Evolutionary conservation across 2,329 filamentous ascomycete species (phyloP).

Genomic region (Hirsutella rhossiliensis): DNA sequence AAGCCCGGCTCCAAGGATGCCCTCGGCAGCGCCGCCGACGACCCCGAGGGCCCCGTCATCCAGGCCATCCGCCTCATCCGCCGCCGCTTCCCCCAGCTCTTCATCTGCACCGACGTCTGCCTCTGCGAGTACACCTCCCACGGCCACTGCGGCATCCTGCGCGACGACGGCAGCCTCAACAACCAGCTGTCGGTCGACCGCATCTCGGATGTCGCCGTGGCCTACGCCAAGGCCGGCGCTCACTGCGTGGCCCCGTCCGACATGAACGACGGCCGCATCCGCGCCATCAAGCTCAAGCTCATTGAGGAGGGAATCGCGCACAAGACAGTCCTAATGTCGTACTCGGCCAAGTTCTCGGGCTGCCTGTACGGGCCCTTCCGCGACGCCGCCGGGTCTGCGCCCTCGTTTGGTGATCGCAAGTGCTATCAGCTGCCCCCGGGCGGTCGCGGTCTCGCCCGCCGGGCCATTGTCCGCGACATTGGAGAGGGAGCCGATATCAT

Average conservation of each 20-base stretch:
- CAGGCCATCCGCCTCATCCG: slow-evolving; percentile 73
- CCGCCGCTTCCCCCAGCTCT: slow-evolving; percentile 76
- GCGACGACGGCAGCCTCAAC: slow-evolving; percentile 86
- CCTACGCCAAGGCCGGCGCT: slow-evolving; percentile 89
- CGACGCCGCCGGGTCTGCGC: slow-evolving; percentile 82
- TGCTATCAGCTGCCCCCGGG: slow-evolving; percentile 96
- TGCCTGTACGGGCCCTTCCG: slow-evolving; percentile 96
- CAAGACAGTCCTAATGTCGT: slow-evolving; percentile 88
- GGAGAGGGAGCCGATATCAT: slow-evolving; percentile 92
- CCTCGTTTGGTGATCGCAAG: slow-evolving; percentile 85
- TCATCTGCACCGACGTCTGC: slow-evolving; percentile 87
- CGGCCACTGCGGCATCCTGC: slow-evolving; percentile 91
- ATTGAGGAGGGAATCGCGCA: slow-evolving; percentile 92
- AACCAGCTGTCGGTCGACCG: slow-evolving; percentile 88
- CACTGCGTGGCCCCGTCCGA: slow-evolving; percentile 96
- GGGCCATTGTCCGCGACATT: slow-evolving; percentile 84
- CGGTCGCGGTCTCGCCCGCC: slow-evolving; percentile 78
- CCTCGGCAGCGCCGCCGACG: slow-evolving; percentile 83
- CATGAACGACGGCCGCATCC: slow-evolving; percentile 97
- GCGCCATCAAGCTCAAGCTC: slow-evolving; percentile 94
- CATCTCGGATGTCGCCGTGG: slow-evolving; percentile 93
- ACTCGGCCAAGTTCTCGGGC: slow-evolving; percentile 94
- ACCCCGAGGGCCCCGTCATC: slow-evolving; percentile 86
- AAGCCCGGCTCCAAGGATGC: slow-evolving; percentile 75
- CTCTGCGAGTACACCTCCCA: slow-evolving; percentile 98